Evolutionary conservation across 495 filamentous ascomycete species (phyloP).

Genomic region (Penicillium salamii): DNA sequence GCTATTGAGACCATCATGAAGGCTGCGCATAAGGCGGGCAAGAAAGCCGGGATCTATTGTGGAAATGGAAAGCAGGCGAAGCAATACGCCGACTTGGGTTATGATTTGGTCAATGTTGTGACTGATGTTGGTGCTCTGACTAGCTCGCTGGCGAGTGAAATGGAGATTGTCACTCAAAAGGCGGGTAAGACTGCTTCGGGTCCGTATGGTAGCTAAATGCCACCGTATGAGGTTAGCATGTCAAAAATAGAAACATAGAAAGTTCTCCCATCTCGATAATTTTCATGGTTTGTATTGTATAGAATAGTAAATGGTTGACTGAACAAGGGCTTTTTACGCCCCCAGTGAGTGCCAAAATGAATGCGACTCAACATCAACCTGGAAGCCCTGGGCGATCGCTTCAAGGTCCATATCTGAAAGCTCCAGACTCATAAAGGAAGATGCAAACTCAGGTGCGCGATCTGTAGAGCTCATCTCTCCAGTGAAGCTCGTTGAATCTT

Average conservation of each 20-base stretch:
- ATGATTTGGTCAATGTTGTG: slow-evolving; percentile 9
- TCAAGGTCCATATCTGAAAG: slow-evolving; percentile 27
- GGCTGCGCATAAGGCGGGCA: slow-evolving; percentile 21
- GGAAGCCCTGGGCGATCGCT: slow-evolving; percentile 27
- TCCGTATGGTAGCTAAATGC: slow-evolving; percentile 7
- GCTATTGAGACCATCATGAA: slow-evolving; percentile 22
- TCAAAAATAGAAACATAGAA: not conserved
- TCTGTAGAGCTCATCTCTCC: not conserved
- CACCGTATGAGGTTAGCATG: no score
- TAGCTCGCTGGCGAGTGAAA: slow-evolving; percentile 5
- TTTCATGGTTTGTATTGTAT: not conserved
- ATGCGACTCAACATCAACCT: slow-evolving; percentile 22
- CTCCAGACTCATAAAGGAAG: slow-evolving; percentile 19
- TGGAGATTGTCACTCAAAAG: slow-evolving; percentile 5
- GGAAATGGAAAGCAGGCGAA: slow-evolving; percentile 4
- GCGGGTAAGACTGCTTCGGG: slow-evolving; percentile 4
- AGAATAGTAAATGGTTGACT: not conserved
- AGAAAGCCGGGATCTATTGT: slow-evolving; percentile 18
- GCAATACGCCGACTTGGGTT: slow-evolving; percentile 5
- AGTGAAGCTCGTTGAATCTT: not conserved
- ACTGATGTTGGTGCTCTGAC: slow-evolving; percentile 8
- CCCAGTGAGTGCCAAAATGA: slow-evolving; percentile 22
- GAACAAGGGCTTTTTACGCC: not conserved
- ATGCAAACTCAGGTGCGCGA: slow-evolving; percentile 7
- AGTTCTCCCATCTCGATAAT: not conserved